These are phyloP conservation scores for Solanum tacnaense DNA, from an alignment of 257 asterid genomes.

Conservation along the genomic window DNA sequence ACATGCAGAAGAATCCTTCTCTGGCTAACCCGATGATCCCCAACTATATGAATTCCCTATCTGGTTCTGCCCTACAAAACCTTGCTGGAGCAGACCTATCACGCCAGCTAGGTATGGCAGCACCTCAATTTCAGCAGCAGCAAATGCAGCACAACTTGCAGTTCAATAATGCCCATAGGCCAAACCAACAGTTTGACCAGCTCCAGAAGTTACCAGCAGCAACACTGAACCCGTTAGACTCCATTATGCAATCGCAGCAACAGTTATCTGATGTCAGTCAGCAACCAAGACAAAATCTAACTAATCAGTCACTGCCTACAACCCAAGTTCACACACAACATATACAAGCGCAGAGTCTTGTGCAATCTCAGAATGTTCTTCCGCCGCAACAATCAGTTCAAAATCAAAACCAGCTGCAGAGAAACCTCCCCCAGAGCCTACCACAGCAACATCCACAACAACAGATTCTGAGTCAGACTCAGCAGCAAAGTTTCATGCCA, in stretches of 20 bases:
- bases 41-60: constrained; percentile 37
- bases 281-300: constrained; percentile 31
- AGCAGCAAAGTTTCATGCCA: constrained; percentile 34
- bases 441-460: constrained; percentile 15
- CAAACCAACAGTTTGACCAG: constrained; percentile 39
- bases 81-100: constrained; percentile 42
- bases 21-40: constrained; percentile 49
- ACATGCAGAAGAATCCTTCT: constrained; percentile 74
- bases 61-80: constrained; percentile 51
- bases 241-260: constrained; percentile 53
- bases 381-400: constrained; percentile 48
- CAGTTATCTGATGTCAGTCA: constrained; percentile 43
- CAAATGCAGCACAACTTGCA: constrained; percentile 30
- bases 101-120: constrained; percentile 49
- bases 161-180: constrained; percentile 47
- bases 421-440: constrained; percentile 41
- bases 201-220: constrained; percentile 52
- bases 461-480: constrained; percentile 39
- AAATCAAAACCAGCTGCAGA: constrained; percentile 50
- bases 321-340: constrained; percentile 49
- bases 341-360: constrained; percentile 34
- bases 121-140: constrained; percentile 49
- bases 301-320: constrained; percentile 31
- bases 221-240: constrained; percentile 38
- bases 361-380: constrained; percentile 30